Percentiles rank a stretch among this genome's conserved stretches.
Evolutionary conservation across 495 filamentous ascomycete species (phyloP).

Genomic region (Corynascus novoguineensis): DNA sequence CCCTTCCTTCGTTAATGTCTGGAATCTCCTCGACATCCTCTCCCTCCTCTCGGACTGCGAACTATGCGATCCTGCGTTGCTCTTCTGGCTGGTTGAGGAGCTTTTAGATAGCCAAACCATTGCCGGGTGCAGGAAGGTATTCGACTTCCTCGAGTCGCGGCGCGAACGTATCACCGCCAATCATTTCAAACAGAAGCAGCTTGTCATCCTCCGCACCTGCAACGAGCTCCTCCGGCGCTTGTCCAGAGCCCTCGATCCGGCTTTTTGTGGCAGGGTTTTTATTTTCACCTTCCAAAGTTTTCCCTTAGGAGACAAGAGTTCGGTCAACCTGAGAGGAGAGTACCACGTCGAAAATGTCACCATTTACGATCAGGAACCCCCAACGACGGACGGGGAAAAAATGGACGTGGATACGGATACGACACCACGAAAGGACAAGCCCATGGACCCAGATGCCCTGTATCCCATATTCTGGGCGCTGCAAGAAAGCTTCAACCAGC

Average conservation of each 20-base stretch:
- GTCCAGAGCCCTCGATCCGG: conserved; percentile 90
- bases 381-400: conserved; percentile 50
- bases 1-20: conserved; percentile 70
- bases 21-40: conserved; percentile 89
- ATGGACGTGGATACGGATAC: conserved; percentile 52
- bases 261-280: conserved; percentile 94
- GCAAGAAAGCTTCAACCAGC: conserved; percentile 86
- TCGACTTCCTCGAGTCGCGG: conserved; percentile 90
- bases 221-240: conserved; percentile 90
- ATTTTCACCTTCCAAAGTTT: conserved; percentile 98
- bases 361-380: conserved; percentile 59
- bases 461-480: conserved; percentile 95
- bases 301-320: conserved; percentile 90
- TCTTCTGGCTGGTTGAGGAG: conserved; percentile 90
- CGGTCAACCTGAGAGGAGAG: conserved; percentile 92
- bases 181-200: conserved; percentile 76
- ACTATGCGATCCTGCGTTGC: conserved; percentile 75
- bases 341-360: conserved; percentile 96
- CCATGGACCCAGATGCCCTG: conserved; percentile 61
- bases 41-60: conserved; percentile 79
- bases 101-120: conserved; percentile 94
- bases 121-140: conserved; percentile 78
- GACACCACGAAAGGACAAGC: conserved; percentile 24
- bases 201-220: conserved; percentile 84
- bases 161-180: conserved; percentile 80